Percentiles rank a stretch among this genome's conserved stretches.
Conservation (phyloP, 306 rosid species). For the Dryas octopetala region DNA sequence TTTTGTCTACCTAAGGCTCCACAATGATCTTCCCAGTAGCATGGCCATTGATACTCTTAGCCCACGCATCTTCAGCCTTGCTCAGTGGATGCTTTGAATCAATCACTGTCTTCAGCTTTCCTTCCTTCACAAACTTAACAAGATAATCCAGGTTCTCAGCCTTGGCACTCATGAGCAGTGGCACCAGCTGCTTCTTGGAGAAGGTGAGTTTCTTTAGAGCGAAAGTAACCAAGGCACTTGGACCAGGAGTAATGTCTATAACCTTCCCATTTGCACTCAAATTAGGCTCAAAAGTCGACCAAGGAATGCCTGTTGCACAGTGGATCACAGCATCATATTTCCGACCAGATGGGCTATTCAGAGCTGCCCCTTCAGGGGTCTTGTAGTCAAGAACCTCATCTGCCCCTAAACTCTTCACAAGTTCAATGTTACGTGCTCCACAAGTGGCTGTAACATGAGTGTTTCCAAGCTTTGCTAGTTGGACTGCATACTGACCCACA, state of each 20-base stretch:
- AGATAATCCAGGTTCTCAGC: conserved; percentile 51
- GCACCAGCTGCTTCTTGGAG: conserved; percentile 68
- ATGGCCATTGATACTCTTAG: conserved; percentile 69
- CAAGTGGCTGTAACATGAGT: conserved; percentile 80
- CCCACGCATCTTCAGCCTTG: conserved; percentile 74
- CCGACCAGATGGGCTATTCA: conserved; percentile 66
- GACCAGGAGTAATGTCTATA: conserved; percentile 49
- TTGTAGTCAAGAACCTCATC: conserved; percentile 79
- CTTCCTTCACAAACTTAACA: conserved; percentile 61
- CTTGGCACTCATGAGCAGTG: conserved; percentile 43
- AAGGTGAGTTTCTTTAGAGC: conserved; percentile 57
- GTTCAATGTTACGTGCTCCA: conserved; percentile 70
- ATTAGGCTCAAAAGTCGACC: conserved; percentile 76
- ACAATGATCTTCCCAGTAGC: conserved; percentile 86
- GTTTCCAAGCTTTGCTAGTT: conserved; percentile 80
- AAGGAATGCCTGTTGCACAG: conserved; percentile 52
- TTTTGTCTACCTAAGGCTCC: conserved; percentile 34
- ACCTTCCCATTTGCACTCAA: conserved; percentile 64
- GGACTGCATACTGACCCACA: conserved; percentile 80
- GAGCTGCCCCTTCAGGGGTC: conserved; percentile 66
- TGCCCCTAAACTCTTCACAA: conserved; percentile 69
- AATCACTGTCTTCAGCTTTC: conserved; percentile 65
- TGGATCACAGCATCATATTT: conserved; percentile 71
- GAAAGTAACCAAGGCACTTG: conserved; percentile 35
- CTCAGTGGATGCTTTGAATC: conserved; percentile 60